A percentile compares a stretch with the other conserved stretches of the same genome.
Conservation (phyloP, 805 yeast species). For the Candida ascalaphidarum region DNA sequence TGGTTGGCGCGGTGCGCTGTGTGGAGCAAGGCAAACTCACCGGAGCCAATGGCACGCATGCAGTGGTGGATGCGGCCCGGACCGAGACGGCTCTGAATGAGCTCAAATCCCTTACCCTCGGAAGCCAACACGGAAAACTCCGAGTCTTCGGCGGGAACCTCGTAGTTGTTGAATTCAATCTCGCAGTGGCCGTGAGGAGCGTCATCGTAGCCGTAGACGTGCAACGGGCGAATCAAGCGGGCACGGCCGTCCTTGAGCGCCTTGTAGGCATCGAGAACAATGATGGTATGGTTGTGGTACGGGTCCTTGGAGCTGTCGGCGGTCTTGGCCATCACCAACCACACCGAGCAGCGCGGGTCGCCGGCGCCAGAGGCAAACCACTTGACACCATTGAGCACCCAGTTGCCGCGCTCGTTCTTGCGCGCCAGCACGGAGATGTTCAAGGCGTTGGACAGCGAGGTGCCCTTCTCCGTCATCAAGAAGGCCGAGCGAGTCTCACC, state of each 20-base stretch:
- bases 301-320: slow-evolving; percentile 14
- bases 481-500: slow-evolving; percentile 55
- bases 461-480: slow-evolving; percentile 56
- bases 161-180: slow-evolving; percentile 41
- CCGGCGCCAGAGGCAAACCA: slow-evolving; percentile 72
- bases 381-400: slow-evolving; percentile 50
- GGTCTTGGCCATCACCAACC: slow-evolving; percentile 49
- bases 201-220: slow-evolving; percentile 54
- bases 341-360: slow-evolving; percentile 49
- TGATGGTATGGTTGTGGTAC: slow-evolving; percentile 48
- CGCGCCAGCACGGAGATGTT: slow-evolving; percentile 42
- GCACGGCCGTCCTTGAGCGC: slow-evolving; percentile 44
- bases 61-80: slow-evolving; percentile 70
- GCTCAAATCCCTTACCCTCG: slow-evolving; percentile 50
- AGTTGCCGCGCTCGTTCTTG: slow-evolving; percentile 31
- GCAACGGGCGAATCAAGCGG: slow-evolving; percentile 40
- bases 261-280: slow-evolving; percentile 43
- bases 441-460: slow-evolving; percentile 54
- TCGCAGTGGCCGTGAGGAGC: slow-evolving; percentile 72
- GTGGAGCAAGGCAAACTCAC: slow-evolving; percentile 43
- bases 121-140: slow-evolving; percentile 32
- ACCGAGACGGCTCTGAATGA: slow-evolving; percentile 57
- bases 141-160: slow-evolving; percentile 36
- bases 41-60: slow-evolving; percentile 56
- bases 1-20: slow-evolving; percentile 44